A percentile compares a stretch with the other conserved stretches of the same genome.
Conservation (phyloP, 495 filamentous ascomycete genomes). For the Talaromyces stipitatus region DNA sequence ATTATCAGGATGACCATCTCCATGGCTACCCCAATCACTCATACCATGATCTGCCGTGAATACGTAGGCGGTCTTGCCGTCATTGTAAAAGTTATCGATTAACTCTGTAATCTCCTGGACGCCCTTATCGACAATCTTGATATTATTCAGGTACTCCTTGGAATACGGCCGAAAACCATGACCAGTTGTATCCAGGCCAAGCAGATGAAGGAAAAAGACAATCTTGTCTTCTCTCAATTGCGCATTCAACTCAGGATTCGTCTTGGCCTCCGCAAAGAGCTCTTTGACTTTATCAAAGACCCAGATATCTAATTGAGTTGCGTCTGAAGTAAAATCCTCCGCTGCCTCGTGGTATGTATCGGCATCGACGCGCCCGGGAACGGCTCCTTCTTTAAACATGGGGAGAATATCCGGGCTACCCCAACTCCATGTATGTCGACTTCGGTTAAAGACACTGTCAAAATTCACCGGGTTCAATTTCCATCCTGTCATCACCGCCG, state of each 20-base stretch:
- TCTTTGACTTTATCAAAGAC: slow-evolving; percentile 91
- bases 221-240: slow-evolving; percentile 74
- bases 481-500: slow-evolving; percentile 95
- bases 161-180: slow-evolving; percentile 88
- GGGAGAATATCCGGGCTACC: slow-evolving; percentile 94
- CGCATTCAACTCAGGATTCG: slow-evolving; percentile 66
- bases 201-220: slow-evolving; percentile 93
- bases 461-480: slow-evolving; percentile 98
- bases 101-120: slow-evolving; percentile 73
- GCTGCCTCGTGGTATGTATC: slow-evolving; percentile 74
- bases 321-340: slow-evolving; percentile 86
- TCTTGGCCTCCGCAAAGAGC: slow-evolving; percentile 71
- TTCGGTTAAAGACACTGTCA: slow-evolving; percentile 97
- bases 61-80: slow-evolving; percentile 86
- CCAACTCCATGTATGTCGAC: slow-evolving; percentile 97
- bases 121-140: slow-evolving; percentile 88
- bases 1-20: slow-evolving; percentile 96
- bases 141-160: slow-evolving; percentile 88
- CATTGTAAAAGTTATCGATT: slow-evolving; percentile 84
- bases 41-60: slow-evolving; percentile 99
- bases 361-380: slow-evolving; percentile 77
- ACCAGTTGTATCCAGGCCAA: slow-evolving; percentile 93
- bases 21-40: slow-evolving; percentile 97
- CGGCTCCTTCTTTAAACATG: slow-evolving; percentile 94
- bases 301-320: slow-evolving; percentile 77